A percentile compares a stretch with the other conserved stretches of the same genome.
Conservation (phyloP, 108 stramenopile genomes). For the Poteriospumella lacustris region DNA sequence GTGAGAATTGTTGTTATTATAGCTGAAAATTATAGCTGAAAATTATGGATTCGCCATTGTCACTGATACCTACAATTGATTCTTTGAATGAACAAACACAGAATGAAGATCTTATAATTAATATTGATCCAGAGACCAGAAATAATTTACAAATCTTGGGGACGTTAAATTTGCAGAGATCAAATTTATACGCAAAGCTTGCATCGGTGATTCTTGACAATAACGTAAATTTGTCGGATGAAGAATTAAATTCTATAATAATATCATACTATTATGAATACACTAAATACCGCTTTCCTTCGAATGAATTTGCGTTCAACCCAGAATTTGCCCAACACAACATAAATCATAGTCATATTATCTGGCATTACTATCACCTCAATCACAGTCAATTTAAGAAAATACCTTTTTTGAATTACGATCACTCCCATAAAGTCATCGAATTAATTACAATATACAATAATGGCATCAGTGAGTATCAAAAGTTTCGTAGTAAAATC, state of each 20-base stretch:
- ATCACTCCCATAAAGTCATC: conserved; percentile 7
- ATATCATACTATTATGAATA: conserved; percentile 9
- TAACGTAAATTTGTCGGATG: conserved; percentile 8
- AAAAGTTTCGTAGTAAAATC: conserved; percentile 9
- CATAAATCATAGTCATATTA: conserved; percentile 9
- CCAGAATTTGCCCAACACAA: conserved; percentile 7
- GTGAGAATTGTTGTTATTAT: conserved; percentile 9
- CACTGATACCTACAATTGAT: conserved; percentile 3
- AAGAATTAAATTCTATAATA: conserved; percentile 10
- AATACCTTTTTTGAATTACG: conserved; percentile 9
- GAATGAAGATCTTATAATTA: conserved; percentile 9
- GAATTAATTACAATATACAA: conserved; percentile 9
- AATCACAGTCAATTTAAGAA: conserved; percentile 9
- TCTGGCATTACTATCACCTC: conserved; percentile 7
- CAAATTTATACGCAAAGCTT: conserved; percentile 8
- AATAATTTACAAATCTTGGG: conserved; percentile 9
- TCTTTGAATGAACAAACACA: conserved; percentile 3
- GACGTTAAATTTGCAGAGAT: conserved; percentile 2
- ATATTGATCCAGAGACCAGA: conserved; percentile 7
- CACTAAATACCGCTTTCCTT: conserved; percentile 7
- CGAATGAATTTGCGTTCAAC: conserved; percentile 7
- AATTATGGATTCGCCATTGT: conserved; percentile 8
- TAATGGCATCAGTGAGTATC: conserved; percentile 7
- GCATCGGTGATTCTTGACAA: conserved; percentile 7
- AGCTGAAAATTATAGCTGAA: conserved; percentile 2